Evolutionary conservation across 345 rosid genomes (phyloP), one percentile per base, ranked within the genome.

Genomic region (Eucalyptus curtisii): DNA sequence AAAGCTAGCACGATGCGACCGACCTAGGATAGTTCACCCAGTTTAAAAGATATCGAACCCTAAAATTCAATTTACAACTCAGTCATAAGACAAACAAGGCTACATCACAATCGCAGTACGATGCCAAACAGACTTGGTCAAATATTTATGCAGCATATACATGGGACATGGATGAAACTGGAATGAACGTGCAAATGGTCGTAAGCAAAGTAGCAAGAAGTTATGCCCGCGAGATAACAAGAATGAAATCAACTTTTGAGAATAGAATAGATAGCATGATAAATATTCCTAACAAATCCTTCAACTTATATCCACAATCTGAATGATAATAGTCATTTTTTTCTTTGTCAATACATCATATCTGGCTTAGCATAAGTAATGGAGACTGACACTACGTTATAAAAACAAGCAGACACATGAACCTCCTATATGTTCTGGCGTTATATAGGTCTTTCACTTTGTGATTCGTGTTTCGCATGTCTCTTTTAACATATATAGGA

Each of bases 361-460:
- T 64, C 40, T n/a, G 40, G 6, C 22, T 66, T n/a, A 31, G 40
- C 33, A 30, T 61, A 61, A 61, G 3, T 30, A 15, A 61, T 30
- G n/a, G 33, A 61, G 68, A 30, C 10, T 7, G 0, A 15, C 40
- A 3, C 40, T 15, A 66, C 5, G 3, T 31, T 7, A 15, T 7
- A 7, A 1, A 66, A 66, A 66, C 12, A 66, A 31, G 79, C 2
- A 12, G 4, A 31, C 79, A 66, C 42, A 7, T 0, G 19, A n/a
- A 14, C 0, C 79, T 31, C 79, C 79, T 1, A 31, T 66, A 31
- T 0, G 16, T 31, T 66, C 0, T 8, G 10, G 22, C 22, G 1
- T n/a, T 16, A 66, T 66, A 7, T 8, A 7, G 4, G 79, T 66
- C 22, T 15, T 31, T 66, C 79, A 16, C 79, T 66, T 31, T 7